These are phyloP conservation scores for Coleophoma eucalyptorum DNA, from an alignment of 2,329 filamentous ascomycete species.

Conservation along the genomic window DNA sequence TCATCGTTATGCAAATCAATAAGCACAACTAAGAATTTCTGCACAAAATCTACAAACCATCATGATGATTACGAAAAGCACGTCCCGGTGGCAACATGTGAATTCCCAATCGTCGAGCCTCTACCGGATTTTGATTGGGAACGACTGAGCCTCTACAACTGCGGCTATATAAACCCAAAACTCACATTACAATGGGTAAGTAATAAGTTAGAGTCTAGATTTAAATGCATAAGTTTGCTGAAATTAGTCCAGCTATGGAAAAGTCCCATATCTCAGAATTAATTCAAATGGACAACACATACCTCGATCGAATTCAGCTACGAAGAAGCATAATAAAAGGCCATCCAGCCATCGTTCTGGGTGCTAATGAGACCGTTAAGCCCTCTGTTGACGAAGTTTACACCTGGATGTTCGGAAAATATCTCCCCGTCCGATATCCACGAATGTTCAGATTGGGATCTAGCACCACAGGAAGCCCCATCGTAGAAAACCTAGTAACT, in stretches of 20 bases:
- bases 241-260: not conserved
- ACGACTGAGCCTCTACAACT: not conserved
- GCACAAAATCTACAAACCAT: no score
- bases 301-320: constrained; percentile 1
- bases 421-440: constrained; percentile 52
- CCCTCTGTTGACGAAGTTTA: constrained; percentile 51
- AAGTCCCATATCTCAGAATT: no score
- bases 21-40: no score
- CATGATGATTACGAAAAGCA: no score
- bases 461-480: no score
- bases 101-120: not conserved
- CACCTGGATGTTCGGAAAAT: constrained; percentile 44
- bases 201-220: not conserved
- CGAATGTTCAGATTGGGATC: constrained; percentile 35
- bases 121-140: not conserved
- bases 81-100: no score
- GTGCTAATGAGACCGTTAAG: constrained; percentile 10
- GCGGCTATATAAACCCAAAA: not conserved
- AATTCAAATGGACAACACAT: not conserved
- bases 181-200: not conserved
- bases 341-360: not conserved
- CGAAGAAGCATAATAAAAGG: constrained; percentile 3
- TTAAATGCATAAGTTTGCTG: not conserved
- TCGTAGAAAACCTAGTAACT: constrained; percentile 38
- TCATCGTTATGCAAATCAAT: no score